Conservation (phyloP, 2,329 filamentous ascomycete species). For the Pseudohalonectria lignicola region DNA sequence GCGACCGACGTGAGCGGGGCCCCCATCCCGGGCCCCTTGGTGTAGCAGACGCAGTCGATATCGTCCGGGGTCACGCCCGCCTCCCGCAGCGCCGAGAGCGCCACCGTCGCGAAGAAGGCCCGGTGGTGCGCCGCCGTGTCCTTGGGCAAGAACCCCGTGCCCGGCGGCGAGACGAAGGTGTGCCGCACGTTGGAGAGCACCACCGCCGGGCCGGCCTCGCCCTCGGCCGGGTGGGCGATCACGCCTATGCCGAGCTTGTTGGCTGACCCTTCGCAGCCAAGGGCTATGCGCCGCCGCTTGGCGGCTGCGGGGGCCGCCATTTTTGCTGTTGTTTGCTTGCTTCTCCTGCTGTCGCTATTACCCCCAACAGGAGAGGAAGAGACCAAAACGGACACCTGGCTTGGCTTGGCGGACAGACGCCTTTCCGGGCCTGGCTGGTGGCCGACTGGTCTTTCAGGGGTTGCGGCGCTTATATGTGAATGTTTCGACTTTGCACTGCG, state of each 20-base stretch:
- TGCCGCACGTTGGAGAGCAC: slow-evolving; percentile 92
- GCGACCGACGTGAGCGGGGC: slow-evolving; percentile 82
- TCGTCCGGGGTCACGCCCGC: slow-evolving; percentile 52
- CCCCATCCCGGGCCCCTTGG: slow-evolving; percentile 92
- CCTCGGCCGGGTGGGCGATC: slow-evolving; percentile 54
- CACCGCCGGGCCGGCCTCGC: slow-evolving; percentile 38
- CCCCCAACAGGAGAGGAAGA: no score
- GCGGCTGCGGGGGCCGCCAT: neutral
- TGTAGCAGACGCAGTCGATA: slow-evolving; percentile 91
- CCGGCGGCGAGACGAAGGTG: slow-evolving; percentile 85
- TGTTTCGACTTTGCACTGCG: no score
- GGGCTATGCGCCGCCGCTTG: slow-evolving; percentile 36
- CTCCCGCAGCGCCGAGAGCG: slow-evolving; percentile 65
- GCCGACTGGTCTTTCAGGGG: no score
- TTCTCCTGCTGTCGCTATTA: no score
- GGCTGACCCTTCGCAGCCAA: slow-evolving; percentile 76
- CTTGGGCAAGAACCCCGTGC: slow-evolving; percentile 90
- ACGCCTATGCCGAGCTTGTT: slow-evolving; percentile 96
- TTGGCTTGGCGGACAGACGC: no score
- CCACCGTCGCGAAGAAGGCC: slow-evolving; percentile 69
- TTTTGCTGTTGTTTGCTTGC: neutral
- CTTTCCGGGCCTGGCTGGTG: no score
- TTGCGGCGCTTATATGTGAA: no score
- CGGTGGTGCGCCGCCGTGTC: slow-evolving; percentile 93
- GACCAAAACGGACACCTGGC: no score